Evolutionary conservation across 1,139 yeast species (phyloP).

Genomic region (Saccharomycopsis phalli): DNA sequence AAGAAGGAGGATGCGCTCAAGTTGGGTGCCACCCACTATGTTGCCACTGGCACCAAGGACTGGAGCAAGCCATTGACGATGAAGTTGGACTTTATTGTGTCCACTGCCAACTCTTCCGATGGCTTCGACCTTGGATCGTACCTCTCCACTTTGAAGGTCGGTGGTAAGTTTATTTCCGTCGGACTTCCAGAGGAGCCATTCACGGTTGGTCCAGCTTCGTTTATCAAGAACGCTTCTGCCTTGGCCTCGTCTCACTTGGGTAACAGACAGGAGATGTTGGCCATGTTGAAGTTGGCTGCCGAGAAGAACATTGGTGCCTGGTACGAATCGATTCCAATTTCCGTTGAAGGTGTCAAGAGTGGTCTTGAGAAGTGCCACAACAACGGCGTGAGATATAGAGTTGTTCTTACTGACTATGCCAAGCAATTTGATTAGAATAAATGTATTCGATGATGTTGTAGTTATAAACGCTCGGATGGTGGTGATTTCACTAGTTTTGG

Average conservation of each 20-base stretch:
- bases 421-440: conserved; percentile 25
- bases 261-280: conserved; percentile 31
- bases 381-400: conserved; percentile 34
- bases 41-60: conserved; percentile 28
- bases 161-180: conserved; percentile 27
- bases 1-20: conserved; percentile 30
- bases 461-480: conserved; percentile 1
- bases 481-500: conserved; percentile 4
- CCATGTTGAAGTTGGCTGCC: conserved; percentile 37
- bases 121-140: conserved; percentile 26
- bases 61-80: conserved; percentile 24
- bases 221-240: conserved; percentile 31
- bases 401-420: conserved; percentile 35
- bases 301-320: conserved; percentile 34
- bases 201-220: conserved; percentile 28
- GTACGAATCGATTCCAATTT: conserved; percentile 37
- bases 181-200: conserved; percentile 30
- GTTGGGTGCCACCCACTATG: conserved; percentile 31
- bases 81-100: conserved; percentile 28
- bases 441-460: not conserved
- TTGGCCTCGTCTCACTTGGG: conserved; percentile 39
- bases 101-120: conserved; percentile 26
- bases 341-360: conserved; percentile 27
- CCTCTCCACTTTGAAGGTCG: conserved; percentile 26
- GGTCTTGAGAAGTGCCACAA: conserved; percentile 27